Conservation (phyloP, 805 yeast genomes). For the Wickerhamomyces queroliae region DNA sequence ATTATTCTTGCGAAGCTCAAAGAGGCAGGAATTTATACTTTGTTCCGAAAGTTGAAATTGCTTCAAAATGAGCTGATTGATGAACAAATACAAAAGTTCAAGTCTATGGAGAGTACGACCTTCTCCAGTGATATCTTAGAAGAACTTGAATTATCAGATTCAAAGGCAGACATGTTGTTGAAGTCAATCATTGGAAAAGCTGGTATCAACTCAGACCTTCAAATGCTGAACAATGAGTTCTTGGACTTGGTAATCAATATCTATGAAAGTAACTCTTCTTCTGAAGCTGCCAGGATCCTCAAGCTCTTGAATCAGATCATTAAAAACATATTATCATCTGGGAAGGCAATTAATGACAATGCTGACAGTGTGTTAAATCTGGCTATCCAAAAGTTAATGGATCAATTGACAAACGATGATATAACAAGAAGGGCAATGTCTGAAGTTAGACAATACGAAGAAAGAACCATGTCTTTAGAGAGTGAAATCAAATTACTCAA, state of each 20-base stretch:
- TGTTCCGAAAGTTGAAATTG: constrained; percentile 29
- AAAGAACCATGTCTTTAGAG: constrained; percentile 35
- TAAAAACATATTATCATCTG: constrained; percentile 32
- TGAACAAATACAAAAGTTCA: constrained; percentile 18
- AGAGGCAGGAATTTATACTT: constrained; percentile 30
- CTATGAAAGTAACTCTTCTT: constrained; percentile 37
- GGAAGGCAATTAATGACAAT: constrained; percentile 34
- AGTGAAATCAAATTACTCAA: constrained; percentile 11
- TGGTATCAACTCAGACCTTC: constrained; percentile 47
- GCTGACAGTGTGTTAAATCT: constrained; percentile 46
- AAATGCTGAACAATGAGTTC: constrained; percentile 56
- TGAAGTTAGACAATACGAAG: constrained; percentile 41
- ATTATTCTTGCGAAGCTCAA: constrained; percentile 24
- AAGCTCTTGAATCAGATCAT: constrained; percentile 46
- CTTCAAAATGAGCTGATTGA: constrained; percentile 33
- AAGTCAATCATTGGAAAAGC: constrained; percentile 21
- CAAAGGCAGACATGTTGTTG: constrained; percentile 8
- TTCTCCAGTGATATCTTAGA: constrained; percentile 11
- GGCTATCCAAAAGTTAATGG: constrained; percentile 57
- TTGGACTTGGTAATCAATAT: constrained; percentile 49
- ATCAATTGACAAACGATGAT: constrained; percentile 69
- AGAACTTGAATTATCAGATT: constrained; percentile 22
- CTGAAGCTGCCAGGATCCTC: constrained; percentile 41
- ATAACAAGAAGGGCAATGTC: constrained; percentile 59
- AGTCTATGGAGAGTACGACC: constrained; percentile 8